Evolutionary conservation across 2,329 filamentous ascomycete species (phyloP).

Genomic region (Aspergillus sp.): DNA sequence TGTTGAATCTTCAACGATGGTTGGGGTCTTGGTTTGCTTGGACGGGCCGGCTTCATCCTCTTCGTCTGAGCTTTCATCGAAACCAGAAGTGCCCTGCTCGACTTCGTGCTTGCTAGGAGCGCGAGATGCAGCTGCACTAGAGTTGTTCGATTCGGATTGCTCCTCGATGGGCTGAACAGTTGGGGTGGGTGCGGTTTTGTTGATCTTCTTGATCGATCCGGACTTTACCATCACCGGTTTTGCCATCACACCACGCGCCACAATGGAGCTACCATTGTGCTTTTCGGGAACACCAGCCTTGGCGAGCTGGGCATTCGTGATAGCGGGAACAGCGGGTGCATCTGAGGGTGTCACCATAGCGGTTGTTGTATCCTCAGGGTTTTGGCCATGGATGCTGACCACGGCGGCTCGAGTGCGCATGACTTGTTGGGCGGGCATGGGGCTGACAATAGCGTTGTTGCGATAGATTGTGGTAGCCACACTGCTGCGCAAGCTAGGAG

Average conservation of each 20-base stretch:
- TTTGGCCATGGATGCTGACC: conserved; percentile 76
- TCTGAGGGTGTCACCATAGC: conserved; percentile 34
- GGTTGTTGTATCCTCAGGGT: conserved; percentile 39
- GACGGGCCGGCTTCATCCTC: conserved; percentile 19
- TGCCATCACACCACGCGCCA: conserved; percentile 39
- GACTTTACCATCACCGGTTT: conserved; percentile 43
- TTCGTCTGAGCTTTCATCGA: conserved; percentile 29
- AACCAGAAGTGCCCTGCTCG: conserved; percentile 22
- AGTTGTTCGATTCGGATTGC: conserved; percentile 8
- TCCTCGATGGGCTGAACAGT: conserved; percentile 15
- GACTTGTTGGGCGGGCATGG: conserved; percentile 74
- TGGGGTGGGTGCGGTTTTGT: conserved; percentile 13
- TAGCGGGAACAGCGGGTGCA: conserved; percentile 67
- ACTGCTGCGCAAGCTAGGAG: conserved; percentile 51
- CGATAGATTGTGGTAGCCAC: conserved; percentile 93
- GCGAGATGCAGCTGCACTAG: conserved; percentile 10
- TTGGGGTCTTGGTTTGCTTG: conserved; percentile 19
- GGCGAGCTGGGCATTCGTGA: conserved; percentile 50
- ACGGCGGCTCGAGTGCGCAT: conserved; percentile 86
- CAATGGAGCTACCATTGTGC: conserved; percentile 36
- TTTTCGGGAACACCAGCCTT: conserved; percentile 28
- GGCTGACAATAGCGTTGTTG: conserved; percentile 80
- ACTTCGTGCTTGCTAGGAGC: conserved; percentile 13
- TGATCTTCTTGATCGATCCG: conserved; percentile 27
- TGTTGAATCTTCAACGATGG: conserved; percentile 25